These are phyloP conservation scores for Phalaenopsis aphrodite DNA, from an alignment of 106 monocot genomes.

Conservation along the genomic window DNA sequence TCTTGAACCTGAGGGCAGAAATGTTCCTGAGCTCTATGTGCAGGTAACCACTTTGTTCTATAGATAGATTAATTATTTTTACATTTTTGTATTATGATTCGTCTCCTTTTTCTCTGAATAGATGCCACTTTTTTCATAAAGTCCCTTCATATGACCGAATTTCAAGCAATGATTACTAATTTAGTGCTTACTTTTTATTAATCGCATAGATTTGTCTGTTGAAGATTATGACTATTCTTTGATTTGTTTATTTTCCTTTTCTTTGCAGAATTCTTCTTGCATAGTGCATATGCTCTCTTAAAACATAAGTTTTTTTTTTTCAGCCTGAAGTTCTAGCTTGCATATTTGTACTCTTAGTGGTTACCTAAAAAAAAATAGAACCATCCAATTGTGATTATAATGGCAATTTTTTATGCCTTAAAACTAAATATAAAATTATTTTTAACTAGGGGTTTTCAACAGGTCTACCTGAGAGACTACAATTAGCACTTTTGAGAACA, in stretches of 20 bases:
- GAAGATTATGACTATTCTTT: not conserved
- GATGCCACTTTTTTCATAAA: not conserved
- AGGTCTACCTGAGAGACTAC: constrained; percentile 92
- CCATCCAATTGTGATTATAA: not conserved
- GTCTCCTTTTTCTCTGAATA: not conserved
- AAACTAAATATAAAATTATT: constrained; percentile 2
- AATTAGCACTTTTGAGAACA: constrained; percentile 78
- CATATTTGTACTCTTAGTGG: not conserved
- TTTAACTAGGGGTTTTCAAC: constrained; percentile 88
- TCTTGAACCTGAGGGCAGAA: constrained; percentile 98
- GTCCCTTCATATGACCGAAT: not conserved
- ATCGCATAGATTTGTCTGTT: not conserved
- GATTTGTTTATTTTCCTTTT: not conserved
- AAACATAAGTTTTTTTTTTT: no score
- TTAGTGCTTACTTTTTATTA: not conserved
- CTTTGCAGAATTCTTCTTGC: not conserved
- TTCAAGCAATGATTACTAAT: not conserved
- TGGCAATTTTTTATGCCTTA: not conserved
- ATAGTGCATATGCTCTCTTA: not conserved
- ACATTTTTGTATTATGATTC: not conserved
- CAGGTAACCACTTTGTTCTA: constrained; percentile 50
- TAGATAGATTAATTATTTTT: not conserved
- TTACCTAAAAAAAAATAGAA: not conserved
- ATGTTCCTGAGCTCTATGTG: constrained; percentile 93
- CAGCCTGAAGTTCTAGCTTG: not conserved